Base-by-base conservation (phyloP, 768 basidiomycete genomes). In the Serendipita vermifera region DNA sequence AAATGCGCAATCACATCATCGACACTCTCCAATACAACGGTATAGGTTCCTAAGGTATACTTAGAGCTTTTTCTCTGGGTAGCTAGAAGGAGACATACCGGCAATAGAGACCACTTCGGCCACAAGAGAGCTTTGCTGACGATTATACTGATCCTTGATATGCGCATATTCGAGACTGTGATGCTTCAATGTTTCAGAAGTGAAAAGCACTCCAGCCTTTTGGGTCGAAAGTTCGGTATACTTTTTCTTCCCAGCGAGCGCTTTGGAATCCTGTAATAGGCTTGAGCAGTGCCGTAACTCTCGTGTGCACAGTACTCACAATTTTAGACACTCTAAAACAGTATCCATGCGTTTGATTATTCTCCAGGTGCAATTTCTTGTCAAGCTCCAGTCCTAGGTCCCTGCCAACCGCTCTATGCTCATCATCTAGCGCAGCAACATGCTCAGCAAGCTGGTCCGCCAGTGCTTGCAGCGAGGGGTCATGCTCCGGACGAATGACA, bases 331-430 rank as follows among this genome's bases (percentile, higher is more conserved):
- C 66, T 26, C 96, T 73, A 70, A 98, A 88, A 63, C 87, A 92
- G 66, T 98, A 94, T 1, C 92, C 91, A 64, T 94, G 89, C 1
- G 81, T 78, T 56, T 78, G 76, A 55, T 85, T 87, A 62, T 93
- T 92, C 71, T 99, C 96, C 27, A 99, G 72, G 68, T 98, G 96
- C 9, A 98, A 69, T 70, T 97, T 98, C 72, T 94, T 94, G 68
- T 96, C 88, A 2, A 90, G 76, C 14, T 94, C 91, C 7, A 99
- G 62, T 6, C 75, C 77, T 4, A 97, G 73, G 35, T 87, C 86
- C 5, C 73, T 67, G 4, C 85, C 85, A 0, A 81, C 83, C 1
- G 72, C 63, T 5, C 72, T 68, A 67, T 97, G 93, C 65, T 96
- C 91, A 11, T 72, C 74, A 62, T 99, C 90, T 15, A 99, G 71